phyloP scores from a whole-genome alignment of 768 basidiomycete genomes.

The Agaricus subrufescens region DNA sequence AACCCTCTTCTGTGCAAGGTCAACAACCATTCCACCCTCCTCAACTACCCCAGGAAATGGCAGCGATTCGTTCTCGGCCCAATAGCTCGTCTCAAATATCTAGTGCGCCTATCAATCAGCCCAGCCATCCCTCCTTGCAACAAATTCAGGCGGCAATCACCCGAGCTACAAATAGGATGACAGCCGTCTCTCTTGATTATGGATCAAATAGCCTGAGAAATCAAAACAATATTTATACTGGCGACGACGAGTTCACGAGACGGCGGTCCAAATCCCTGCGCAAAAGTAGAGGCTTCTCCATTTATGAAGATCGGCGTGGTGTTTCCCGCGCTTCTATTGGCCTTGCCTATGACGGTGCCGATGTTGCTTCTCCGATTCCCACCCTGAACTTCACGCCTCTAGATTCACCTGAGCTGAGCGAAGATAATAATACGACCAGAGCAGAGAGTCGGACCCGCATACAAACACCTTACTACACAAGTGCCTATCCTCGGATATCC shows the following conservation, averaged over 20 bases:
- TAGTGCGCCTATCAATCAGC: not conserved
- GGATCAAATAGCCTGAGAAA: slow-evolving; percentile 18
- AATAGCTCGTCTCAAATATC: not conserved
- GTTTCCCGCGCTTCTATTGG: slow-evolving; percentile 25
- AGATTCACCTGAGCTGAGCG: not conserved
- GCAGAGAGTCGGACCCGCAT: slow-evolving; percentile 57
- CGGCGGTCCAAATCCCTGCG: slow-evolving; percentile 30
- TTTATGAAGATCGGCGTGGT: slow-evolving; percentile 21
- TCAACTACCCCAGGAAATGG: not conserved
- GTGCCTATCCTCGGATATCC: slow-evolving; percentile 53
- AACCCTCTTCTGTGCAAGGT: not conserved
- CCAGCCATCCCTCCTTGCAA: not conserved
- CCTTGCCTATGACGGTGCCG: slow-evolving; percentile 52
- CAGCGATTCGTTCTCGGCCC: not conserved
- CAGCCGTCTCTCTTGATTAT: slow-evolving; percentile 40
- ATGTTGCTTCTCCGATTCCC: slow-evolving; percentile 37
- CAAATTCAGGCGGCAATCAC: not conserved
- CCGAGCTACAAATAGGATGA: slow-evolving; percentile 24
- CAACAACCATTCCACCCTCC: slow-evolving; percentile 4
- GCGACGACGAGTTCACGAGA: slow-evolving; percentile 33
- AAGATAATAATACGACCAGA: slow-evolving; percentile 7
- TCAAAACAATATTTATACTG: slow-evolving; percentile 32
- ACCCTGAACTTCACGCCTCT: slow-evolving; percentile 3
- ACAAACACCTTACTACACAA: slow-evolving; percentile 63
- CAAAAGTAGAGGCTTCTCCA: slow-evolving; percentile 20